These are phyloP conservation scores for Spergularia marina DNA, from an alignment of 148 eudicot species.

Conservation along the genomic window DNA sequence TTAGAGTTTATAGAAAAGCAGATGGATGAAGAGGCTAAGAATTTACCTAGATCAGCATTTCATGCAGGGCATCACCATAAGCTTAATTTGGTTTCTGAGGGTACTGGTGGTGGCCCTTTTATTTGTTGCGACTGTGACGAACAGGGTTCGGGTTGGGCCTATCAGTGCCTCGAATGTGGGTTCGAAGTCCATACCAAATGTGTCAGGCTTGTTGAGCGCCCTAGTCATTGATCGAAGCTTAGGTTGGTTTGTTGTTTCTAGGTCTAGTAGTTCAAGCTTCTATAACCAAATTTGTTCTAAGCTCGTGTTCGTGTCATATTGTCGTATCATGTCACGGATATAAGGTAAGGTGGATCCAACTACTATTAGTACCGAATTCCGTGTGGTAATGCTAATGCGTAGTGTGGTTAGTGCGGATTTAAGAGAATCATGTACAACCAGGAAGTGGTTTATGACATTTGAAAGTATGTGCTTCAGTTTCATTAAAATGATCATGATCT, in stretches of 20 bases:
- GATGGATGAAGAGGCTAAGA: constrained; percentile 56
- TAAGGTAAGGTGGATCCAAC: background rate
- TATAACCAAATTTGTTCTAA: no score
- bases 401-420: no score
- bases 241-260: no score
- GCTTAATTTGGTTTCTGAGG: constrained; percentile 57
- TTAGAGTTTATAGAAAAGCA: constrained; percentile 44
- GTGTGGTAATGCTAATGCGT: no score
- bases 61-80: constrained; percentile 61
- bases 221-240: constrained; percentile 17
- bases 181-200: constrained; percentile 78
- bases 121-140: constrained; percentile 75
- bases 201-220: constrained; percentile 36
- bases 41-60: constrained; percentile 36
- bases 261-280: no score
- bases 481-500: no score
- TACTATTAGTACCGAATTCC: no score
- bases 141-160: constrained; percentile 75
- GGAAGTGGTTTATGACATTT: no score
- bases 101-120: constrained; percentile 67
- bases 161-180: constrained; percentile 68
- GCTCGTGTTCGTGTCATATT: no score
- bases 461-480: no score
- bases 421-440: no score
- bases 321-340: background rate